A percentile compares a stretch with the other conserved stretches of the same genome.
These are phyloP conservation scores for Plasmodium knowlesi DNA, from an alignment of 169 alveolate genomes.

Conservation along the genomic window DNA sequence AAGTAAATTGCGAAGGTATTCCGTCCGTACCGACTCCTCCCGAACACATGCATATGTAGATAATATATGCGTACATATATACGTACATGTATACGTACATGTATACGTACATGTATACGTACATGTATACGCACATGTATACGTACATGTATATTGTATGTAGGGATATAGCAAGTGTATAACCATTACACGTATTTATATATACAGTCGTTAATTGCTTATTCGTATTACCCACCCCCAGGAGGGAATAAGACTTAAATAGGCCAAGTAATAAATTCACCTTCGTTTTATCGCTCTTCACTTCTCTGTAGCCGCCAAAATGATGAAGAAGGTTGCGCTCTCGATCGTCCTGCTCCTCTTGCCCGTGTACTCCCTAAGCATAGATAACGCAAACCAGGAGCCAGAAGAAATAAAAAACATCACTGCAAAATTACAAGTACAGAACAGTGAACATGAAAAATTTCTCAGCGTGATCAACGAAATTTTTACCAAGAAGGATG, in stretches of 20 bases:
- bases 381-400: neutral
- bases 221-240: neutral
- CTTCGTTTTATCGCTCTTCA: too few relatives aligned
- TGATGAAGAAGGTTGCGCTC: slow-evolving; percentile 17
- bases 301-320: neutral
- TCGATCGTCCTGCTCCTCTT: neutral
- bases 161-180: neutral
- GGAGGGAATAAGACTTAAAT: neutral
- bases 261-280: neutral
- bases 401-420: neutral
- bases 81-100: neutral
- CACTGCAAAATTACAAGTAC: slow-evolving; percentile 1
- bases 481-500: neutral
- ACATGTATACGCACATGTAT: neutral
- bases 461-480: neutral
- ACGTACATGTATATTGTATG: neutral
- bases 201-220: neutral
- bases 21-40: neutral
- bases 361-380: neutral
- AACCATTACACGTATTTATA: neutral
- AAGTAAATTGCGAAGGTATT: neutral
- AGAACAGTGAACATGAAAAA: neutral
- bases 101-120: neutral
- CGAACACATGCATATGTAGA: neutral
- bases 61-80: neutral